Conservation (phyloP, 1,284 basidiomycete genomes). For the Coriolopsis trogii region DNA sequence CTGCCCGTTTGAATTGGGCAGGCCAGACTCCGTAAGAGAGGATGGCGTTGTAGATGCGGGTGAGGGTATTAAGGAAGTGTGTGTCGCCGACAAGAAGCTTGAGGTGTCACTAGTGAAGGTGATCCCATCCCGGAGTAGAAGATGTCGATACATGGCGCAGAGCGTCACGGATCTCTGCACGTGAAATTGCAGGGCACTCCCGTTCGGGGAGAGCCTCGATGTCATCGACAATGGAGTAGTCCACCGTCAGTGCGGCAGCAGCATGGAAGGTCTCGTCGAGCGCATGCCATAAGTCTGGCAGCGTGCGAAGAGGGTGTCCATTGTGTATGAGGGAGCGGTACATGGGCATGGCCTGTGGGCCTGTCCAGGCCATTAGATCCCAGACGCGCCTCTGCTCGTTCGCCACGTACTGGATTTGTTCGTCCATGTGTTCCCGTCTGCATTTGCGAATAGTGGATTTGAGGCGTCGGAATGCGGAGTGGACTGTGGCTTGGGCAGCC, state of each 20-base stretch:
- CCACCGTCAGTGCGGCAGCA: not conserved
- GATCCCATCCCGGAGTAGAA: conserved; percentile 16
- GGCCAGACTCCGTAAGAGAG: not conserved
- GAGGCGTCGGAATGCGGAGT: not conserved
- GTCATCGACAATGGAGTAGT: not conserved
- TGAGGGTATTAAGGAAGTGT: not conserved
- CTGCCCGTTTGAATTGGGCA: conserved; percentile 4
- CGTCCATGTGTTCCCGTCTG: conserved; percentile 1
- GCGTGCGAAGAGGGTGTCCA: not conserved
- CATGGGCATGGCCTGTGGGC: conserved; percentile 7
- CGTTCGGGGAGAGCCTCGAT: not conserved
- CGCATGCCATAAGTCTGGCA: conserved; percentile 3
- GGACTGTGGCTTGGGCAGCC: not conserved
- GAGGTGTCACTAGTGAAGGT: conserved; percentile 15
- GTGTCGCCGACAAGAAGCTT: not conserved
- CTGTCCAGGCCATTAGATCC: conserved; percentile 5
- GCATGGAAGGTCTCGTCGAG: not conserved
- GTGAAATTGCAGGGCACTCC: not conserved
- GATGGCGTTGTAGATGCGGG: not conserved
- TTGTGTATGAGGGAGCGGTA: conserved; percentile 7
- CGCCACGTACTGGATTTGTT: conserved; percentile 1
- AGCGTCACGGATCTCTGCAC: conserved; percentile 1
- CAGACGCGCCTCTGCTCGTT: conserved; percentile 7
- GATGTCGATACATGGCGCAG: not conserved
- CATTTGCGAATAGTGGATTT: not conserved